A percentile compares a stretch with the other conserved stretches of the same genome.
phyloP scores from a whole-genome alignment of 768 basidiomycete genomes.

The Megacollybia marginata region DNA sequence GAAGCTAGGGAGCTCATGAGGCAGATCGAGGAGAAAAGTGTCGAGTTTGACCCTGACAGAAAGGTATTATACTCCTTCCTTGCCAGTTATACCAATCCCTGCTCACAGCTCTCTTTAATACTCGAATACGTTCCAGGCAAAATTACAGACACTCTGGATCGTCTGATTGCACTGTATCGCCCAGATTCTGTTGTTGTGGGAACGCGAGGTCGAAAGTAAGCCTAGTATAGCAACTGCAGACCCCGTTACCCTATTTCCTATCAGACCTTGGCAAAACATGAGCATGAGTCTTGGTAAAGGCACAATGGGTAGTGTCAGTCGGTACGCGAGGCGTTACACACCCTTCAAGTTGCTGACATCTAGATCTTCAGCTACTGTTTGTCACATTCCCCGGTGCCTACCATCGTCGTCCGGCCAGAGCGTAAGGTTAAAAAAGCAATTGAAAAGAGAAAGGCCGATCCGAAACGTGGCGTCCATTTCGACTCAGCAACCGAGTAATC shows the following conservation, averaged over 20 bases:
- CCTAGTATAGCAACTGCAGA: slow-evolving; percentile 8
- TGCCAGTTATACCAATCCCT: neutral
- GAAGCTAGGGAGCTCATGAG: slow-evolving; percentile 82
- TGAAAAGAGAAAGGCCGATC: slow-evolving; percentile 82
- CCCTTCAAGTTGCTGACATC: neutral
- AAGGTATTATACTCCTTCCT: slow-evolving; percentile 36
- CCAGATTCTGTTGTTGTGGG: slow-evolving; percentile 93
- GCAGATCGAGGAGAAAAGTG: slow-evolving; percentile 71
- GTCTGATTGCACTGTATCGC: slow-evolving; percentile 85
- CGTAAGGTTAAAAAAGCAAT: slow-evolving; percentile 78
- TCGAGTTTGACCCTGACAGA: slow-evolving; percentile 69
- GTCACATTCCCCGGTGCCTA: slow-evolving; percentile 89
- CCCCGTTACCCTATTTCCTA: neutral
- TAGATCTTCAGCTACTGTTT: slow-evolving; percentile 65
- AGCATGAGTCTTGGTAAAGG: slow-evolving; percentile 16
- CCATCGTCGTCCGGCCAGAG: slow-evolving; percentile 91
- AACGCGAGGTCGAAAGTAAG: slow-evolving; percentile 62
- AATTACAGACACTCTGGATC: slow-evolving; percentile 83
- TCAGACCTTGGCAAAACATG: slow-evolving; percentile 30
- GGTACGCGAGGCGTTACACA: slow-evolving; percentile 18
- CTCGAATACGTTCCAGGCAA: slow-evolving; percentile 93
- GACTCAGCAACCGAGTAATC: slow-evolving; percentile 21
- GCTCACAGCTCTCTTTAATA: slow-evolving; percentile 69
- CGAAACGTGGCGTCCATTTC: slow-evolving; percentile 81
- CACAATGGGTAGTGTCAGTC: slow-evolving; percentile 44